phyloP scores from a whole-genome alignment of 2,329 filamentous ascomycete genomes.

The Hypoxylon sp. region DNA sequence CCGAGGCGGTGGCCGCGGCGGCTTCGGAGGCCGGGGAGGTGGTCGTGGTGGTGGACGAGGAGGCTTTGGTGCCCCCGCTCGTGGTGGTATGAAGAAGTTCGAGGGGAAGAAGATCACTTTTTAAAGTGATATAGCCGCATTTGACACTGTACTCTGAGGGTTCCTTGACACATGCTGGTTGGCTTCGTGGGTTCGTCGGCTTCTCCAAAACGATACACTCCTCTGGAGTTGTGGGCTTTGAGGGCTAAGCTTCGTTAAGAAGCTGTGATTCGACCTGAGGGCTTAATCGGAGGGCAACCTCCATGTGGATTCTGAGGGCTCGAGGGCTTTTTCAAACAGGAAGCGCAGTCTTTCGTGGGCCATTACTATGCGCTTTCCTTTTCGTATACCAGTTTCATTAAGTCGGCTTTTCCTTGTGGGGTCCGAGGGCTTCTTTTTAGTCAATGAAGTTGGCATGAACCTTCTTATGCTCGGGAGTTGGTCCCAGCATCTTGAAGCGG shows the following conservation, averaged over 20 bases:
- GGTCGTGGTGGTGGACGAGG: conserved; percentile 60
- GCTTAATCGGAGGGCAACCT: conserved; percentile 61
- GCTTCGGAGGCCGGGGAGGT: conserved; percentile 60
- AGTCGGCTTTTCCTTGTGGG: conserved; percentile 54
- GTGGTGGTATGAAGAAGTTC: conserved; percentile 70
- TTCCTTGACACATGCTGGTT: conserved; percentile 63
- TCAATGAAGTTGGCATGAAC: conserved; percentile 54
- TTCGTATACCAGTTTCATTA: conserved; percentile 31
- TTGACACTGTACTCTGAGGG: conserved; percentile 60
- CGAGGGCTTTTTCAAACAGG: conserved; percentile 45
- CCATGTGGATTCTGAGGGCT: conserved; percentile 54
- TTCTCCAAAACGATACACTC: conserved; percentile 61
- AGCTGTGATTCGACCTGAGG: conserved; percentile 70
- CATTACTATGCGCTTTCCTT: conserved; percentile 36
- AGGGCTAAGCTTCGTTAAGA: conserved; percentile 62
- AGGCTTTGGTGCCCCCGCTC: conserved; percentile 62
- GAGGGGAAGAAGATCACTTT: conserved; percentile 83
- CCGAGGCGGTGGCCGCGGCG: conserved; percentile 66
- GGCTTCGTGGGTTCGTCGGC: conserved; percentile 72
- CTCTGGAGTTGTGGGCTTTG: conserved; percentile 67
- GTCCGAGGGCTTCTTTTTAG: conserved; percentile 54
- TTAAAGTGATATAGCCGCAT: conserved; percentile 59
- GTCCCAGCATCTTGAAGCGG: conserved; percentile 51
- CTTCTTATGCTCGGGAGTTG: conserved; percentile 47
- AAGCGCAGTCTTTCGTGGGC: conserved; percentile 40